Evolutionary conservation across 1,284 basidiomycete genomes (phyloP).

Genomic region (Moesziomyces sp.): DNA sequence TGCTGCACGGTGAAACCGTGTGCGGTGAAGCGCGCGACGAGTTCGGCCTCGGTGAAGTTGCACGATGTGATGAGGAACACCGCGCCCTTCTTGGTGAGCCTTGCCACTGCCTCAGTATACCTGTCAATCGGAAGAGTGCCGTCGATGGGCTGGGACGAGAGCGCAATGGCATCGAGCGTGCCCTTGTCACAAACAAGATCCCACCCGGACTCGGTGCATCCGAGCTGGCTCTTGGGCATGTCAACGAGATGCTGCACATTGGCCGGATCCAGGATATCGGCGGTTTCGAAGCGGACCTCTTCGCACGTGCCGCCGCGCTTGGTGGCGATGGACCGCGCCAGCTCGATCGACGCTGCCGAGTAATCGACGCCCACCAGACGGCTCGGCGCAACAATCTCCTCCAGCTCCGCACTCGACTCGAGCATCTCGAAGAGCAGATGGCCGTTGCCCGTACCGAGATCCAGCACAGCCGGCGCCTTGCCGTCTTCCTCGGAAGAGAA

Average conservation of each 20-base stretch:
- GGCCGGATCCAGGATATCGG: slow-evolving; percentile 62
- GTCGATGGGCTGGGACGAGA: slow-evolving; percentile 75
- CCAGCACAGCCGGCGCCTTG: slow-evolving; percentile 40
- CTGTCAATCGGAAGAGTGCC: slow-evolving; percentile 73
- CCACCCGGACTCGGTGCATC: slow-evolving; percentile 39
- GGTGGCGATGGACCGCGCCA: slow-evolving; percentile 56
- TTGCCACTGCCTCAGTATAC: slow-evolving; percentile 76
- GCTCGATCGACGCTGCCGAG: slow-evolving; percentile 76
- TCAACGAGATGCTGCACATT: slow-evolving; percentile 13
- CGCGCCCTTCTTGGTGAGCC: slow-evolving; percentile 73
- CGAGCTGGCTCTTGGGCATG: slow-evolving; percentile 3
- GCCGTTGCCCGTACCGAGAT: slow-evolving; percentile 85
- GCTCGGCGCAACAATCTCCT: slow-evolving; percentile 74
- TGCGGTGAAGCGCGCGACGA: slow-evolving; percentile 73
- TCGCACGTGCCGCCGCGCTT: slow-evolving; percentile 47
- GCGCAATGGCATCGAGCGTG: slow-evolving; percentile 82
- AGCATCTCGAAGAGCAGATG: slow-evolving; percentile 78
- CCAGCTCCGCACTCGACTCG: slow-evolving; percentile 63
- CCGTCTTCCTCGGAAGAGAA: slow-evolving; percentile 2
- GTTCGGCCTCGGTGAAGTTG: slow-evolving; percentile 87
- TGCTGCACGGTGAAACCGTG: slow-evolving; percentile 51
- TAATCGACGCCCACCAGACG: slow-evolving; percentile 83
- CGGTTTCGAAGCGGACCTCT: slow-evolving; percentile 60
- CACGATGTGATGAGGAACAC: slow-evolving; percentile 84
- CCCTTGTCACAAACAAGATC: slow-evolving; percentile 69